Base-by-base conservation (phyloP, 345 rosid species). In the Diplotaxis tenuifolia region DNA sequence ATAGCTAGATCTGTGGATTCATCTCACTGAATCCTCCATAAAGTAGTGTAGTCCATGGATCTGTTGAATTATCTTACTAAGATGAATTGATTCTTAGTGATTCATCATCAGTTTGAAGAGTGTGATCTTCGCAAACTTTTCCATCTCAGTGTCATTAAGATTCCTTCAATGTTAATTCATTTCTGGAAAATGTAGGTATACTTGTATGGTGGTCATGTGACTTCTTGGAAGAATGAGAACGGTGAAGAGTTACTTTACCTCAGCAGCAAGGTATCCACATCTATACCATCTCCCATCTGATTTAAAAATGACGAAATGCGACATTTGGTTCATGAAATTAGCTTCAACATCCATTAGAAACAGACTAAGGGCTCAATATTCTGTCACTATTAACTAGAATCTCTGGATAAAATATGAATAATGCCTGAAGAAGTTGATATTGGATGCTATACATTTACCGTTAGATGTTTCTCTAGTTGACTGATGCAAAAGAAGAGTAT, bases 171-270 rank as follows among this genome's bases (percentile, higher is more conserved):
- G 10, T 29, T 53, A 20, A 6, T 45, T 38, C 25, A 1, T 31
- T 4, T 70, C 15, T 29, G 67, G 34, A 47, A 65, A 72, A 72
- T 74, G 50, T 79, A 94, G 96, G 85, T 94, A 16, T 94, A 88
- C 73, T 67, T 91, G 83, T 87, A 89, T 63, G 97, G 97, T n/a
- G 97, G 82, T 61, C 97, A 91, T 9, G 93, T 94, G 64, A 94
- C 97, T 54, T 91, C 98, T 74, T 94, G 98, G 98, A 91, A 85
- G 84, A 89, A 94, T 85, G 88, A 86, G 62, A 86, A 86, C 47
- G 88, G 92, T 40, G 97, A 91, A 78, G 98, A 90, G 86, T 75
- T 90, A 67, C 88, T 90, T 77, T 80, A 86, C 79, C 84, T 90
- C 57, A 88, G 93, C 76, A 88, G 79, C 78, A 90, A 86, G 93